Evolutionary conservation across 2,329 filamentous ascomycete genomes (phyloP).

Genomic region (Didymella pomorum): DNA sequence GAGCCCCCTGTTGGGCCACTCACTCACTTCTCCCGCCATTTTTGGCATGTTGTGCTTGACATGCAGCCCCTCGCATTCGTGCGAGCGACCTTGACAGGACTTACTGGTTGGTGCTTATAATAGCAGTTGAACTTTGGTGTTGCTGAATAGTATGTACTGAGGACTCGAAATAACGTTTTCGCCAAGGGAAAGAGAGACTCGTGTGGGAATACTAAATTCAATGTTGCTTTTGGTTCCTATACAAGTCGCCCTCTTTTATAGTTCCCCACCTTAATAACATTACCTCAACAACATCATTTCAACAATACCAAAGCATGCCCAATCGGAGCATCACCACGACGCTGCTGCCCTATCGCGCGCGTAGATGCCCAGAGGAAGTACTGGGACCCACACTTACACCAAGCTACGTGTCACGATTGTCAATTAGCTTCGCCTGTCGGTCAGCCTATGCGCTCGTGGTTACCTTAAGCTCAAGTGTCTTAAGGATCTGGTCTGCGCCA

Average conservation of each 20-base stretch:
- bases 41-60: constrained; percentile 15
- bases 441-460: constrained; percentile 11
- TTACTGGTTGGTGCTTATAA: constrained; percentile 8
- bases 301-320: constrained; percentile 13
- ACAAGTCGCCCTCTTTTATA: constrained; percentile 11
- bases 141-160: constrained; percentile 14
- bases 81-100: constrained; percentile 13
- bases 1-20: constrained; percentile 12
- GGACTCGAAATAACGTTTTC: constrained; percentile 9
- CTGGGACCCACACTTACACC: constrained; percentile 13
- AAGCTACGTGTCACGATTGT: constrained; percentile 15
- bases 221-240: constrained; percentile 12
- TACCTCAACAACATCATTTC: constrained; percentile 11
- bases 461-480: constrained; percentile 12
- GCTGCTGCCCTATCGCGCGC: constrained; percentile 7
- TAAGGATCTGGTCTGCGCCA: constrained; percentile 10
- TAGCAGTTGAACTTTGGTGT: constrained; percentile 16
- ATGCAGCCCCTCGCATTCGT: constrained; percentile 11
- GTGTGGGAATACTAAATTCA: constrained; percentile 10
- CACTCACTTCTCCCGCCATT: constrained; percentile 15
- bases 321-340: constrained; percentile 10
- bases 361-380: constrained; percentile 15
- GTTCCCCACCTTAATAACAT: constrained; percentile 8
- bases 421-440: constrained; percentile 9
- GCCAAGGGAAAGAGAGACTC: constrained; percentile 7